Conservation (phyloP, 768 basidiomycete species). For the Termitomyces sp. region DNA sequence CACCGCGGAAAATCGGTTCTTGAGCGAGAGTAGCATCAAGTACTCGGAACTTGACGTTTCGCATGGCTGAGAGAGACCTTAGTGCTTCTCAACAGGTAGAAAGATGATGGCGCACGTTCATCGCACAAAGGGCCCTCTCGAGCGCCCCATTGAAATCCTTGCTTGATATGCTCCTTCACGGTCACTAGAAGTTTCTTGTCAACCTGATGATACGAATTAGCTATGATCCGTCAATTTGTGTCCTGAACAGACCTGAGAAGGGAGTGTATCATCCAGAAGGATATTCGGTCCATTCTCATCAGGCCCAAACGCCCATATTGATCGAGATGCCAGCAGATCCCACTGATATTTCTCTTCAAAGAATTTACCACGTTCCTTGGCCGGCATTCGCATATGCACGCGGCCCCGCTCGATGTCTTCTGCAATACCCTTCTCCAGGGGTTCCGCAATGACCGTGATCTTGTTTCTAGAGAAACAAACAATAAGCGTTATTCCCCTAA, state of each 20-base stretch:
- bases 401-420: constrained; percentile 94
- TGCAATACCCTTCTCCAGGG: constrained; percentile 90
- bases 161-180: constrained; percentile 94
- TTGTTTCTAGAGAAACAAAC: constrained; percentile 64
- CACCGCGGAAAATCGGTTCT: constrained; percentile 97
- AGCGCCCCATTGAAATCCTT: constrained; percentile 99
- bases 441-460: constrained; percentile 98
- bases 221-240: not conserved
- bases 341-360: constrained; percentile 98
- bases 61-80: constrained; percentile 65
- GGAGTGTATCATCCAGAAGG: constrained; percentile 91
- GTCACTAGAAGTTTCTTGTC: constrained; percentile 89
- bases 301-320: constrained; percentile 99
- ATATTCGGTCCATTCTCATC: constrained; percentile 94
- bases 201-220: constrained; percentile 39
- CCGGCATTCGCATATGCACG: constrained; percentile 91
- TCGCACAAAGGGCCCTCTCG: constrained; percentile 97
- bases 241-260: constrained; percentile 64
- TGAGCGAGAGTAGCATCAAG: constrained; percentile 88
- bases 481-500: not conserved
- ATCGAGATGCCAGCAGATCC: constrained; percentile 95
- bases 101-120: constrained; percentile 67
- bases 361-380: constrained; percentile 92
- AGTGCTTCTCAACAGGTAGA: not conserved
- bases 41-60: constrained; percentile 97